These are phyloP conservation scores for Bolboschoenus planiculmis DNA, from an alignment of 176 grass and related monocot genomes.

Conservation along the genomic window DNA sequence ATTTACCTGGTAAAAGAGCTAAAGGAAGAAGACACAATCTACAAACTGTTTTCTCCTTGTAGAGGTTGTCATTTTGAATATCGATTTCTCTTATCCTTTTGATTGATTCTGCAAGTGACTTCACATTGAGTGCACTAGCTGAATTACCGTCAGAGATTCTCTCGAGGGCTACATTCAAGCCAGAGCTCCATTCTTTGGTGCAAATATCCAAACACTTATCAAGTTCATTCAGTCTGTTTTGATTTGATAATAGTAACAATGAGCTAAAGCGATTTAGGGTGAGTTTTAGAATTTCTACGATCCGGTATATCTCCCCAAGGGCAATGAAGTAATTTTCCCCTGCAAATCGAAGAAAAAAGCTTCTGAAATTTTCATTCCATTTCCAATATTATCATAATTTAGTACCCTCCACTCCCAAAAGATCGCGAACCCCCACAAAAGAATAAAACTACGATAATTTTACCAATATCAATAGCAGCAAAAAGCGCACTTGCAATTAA, in stretches of 20 bases:
- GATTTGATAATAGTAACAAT: slow-evolving; percentile 8
- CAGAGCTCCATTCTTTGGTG: slow-evolving; percentile 13
- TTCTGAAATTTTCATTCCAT: neutral
- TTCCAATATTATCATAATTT: neutral
- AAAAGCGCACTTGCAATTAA: neutral
- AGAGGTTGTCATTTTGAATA: slow-evolving; percentile 11
- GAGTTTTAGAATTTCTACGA: slow-evolving; percentile 21
- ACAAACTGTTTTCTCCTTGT: neutral
- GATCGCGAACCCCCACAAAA: neutral
- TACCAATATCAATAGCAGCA: neutral
- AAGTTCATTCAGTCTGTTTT: neutral
- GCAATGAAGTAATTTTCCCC: slow-evolving; percentile 20
- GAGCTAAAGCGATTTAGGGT: neutral
- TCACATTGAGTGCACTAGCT: neutral
- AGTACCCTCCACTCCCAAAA: neutral
- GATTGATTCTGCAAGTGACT: slow-evolving; percentile 4
- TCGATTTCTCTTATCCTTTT: slow-evolving; percentile 14
- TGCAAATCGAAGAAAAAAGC: neutral
- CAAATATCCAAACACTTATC: slow-evolving; percentile 8
- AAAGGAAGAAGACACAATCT: slow-evolving; percentile 24
- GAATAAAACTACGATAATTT: neutral
- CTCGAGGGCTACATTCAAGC: slow-evolving; percentile 11
- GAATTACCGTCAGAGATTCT: neutral
- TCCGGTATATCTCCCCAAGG: slow-evolving; percentile 23
- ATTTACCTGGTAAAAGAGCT: slow-evolving; percentile 10